A percentile compares a stretch with the other conserved stretches of the same genome.
These are phyloP conservation scores for Neoboletus subvelutipes DNA, from an alignment of 768 basidiomycete species.

Conservation along the genomic window DNA sequence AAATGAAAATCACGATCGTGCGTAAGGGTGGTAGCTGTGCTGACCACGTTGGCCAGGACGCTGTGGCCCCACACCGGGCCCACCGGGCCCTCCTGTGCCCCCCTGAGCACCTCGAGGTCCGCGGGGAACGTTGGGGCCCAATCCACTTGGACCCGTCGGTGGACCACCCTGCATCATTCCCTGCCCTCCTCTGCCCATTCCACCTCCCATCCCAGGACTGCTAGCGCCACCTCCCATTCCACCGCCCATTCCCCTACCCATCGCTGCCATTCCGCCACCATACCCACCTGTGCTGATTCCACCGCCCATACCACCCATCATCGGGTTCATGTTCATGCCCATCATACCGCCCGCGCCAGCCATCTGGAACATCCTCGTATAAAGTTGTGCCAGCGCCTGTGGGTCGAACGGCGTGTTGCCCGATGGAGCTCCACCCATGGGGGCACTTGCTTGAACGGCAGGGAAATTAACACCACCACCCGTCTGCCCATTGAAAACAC, in stretches of 20 bases:
- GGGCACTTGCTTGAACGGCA: conserved; percentile 21
- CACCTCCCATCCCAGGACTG: conserved; percentile 37
- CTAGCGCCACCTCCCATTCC: conserved; percentile 39
- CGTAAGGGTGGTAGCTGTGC: conserved; percentile 84
- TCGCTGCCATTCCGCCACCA: conserved; percentile 39
- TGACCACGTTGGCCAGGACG: conserved; percentile 69
- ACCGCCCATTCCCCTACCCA: conserved; percentile 41
- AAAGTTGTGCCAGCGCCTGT: conserved; percentile 87
- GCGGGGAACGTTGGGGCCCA: conserved; percentile 61
- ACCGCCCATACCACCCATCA: conserved; percentile 33
- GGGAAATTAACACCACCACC: conserved; percentile 39
- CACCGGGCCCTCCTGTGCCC: conserved; percentile 50
- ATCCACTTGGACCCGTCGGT: conserved; percentile 38
- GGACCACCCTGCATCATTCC: conserved; percentile 40
- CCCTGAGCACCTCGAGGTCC: conserved; percentile 61
- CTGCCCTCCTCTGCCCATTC: conserved; percentile 42
- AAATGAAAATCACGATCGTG: conserved; percentile 45
- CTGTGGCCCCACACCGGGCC: conserved; percentile 67
- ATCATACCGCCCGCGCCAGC: conserved; percentile 53
- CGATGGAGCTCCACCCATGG: conserved; percentile 31
- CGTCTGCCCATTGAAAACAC: conserved; percentile 34
- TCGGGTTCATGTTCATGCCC: conserved; percentile 42
- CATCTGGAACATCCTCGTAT: conserved; percentile 94
- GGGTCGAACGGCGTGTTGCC: conserved; percentile 82
- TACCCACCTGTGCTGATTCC: conserved; percentile 34